Base-by-base conservation (phyloP, 495 filamentous ascomycete genomes). In the Hapsidospora chrysogenum region DNA sequence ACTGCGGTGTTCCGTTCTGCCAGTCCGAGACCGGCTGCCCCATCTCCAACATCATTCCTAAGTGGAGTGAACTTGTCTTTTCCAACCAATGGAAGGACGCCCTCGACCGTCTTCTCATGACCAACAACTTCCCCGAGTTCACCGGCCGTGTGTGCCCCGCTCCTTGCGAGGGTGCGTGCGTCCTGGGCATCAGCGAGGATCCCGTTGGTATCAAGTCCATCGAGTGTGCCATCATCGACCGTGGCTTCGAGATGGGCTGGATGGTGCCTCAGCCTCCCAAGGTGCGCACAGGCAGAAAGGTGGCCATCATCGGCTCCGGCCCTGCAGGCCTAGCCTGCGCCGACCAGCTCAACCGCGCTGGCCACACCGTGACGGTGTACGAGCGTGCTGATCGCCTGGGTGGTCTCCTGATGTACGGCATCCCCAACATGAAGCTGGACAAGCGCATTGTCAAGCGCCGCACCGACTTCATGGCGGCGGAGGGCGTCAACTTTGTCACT, bases 381-480 rank as follows among this genome's bases (percentile, higher is more conserved):
- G 89, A 99, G 68, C 83, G 89, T 27, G 74, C 89, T 41, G 89
- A 99, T 54, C 83, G 89, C 41, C 63, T 80, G 40, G 89, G 89
- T 56, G 89, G 89, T 49, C 64, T 99, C 41, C 77, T 99, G 47
- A 99, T 99, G 89, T 76, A 99, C 52, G 89, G 89, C 44, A 99
- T 99, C 41, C 89, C 89, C 31, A 99, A 99, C 69, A 99, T 99
- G 89, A 99, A 99, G 68, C 77, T 99, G 19, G 89, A 99, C 70
- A 99, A 99, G 71, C 84, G 82, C 51, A 71, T 99, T 38, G 89
- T 99, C 33, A 84, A 96, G 67, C 81, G 89, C 33, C 80, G 89
- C 49, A 84, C 89, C 15, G 80, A 99, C 57, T 79, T 99, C 57
- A 93, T 99, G 85, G 80, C 79, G 35, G 75, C 74, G 9, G 89